A percentile compares a stretch with the other conserved stretches of the same genome.
Conservation (phyloP, 129 eudicot genomes). For the Arctium minus region DNA sequence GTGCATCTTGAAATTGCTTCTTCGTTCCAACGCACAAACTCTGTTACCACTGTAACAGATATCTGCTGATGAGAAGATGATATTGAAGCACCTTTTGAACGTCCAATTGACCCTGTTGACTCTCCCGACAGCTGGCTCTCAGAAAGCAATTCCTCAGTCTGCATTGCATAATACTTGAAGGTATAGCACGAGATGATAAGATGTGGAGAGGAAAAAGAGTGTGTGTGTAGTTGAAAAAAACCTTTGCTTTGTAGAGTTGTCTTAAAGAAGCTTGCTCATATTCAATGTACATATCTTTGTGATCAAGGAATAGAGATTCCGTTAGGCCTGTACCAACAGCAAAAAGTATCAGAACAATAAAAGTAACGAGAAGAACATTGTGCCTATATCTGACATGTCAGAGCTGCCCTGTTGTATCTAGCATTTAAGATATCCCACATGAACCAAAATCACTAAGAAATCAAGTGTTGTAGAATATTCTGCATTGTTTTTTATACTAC, state of each 20-base stretch:
- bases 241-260: constrained; percentile 96
- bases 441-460: background rate
- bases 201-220: background rate
- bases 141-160: constrained; percentile 91
- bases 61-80: constrained; percentile 86
- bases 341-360: constrained; percentile 15
- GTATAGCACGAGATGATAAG: background rate
- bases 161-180: constrained; percentile 25
- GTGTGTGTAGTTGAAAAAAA: background rate
- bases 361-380: constrained; percentile 1
- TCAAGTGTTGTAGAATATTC: background rate
- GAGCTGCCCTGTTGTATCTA: constrained; percentile 1
- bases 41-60: constrained; percentile 97
- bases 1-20: constrained; percentile 92
- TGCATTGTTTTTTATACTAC: background rate
- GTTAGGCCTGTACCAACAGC: constrained; percentile 64
- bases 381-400: background rate
- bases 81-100: constrained; percentile 88
- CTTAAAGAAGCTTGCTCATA: constrained; percentile 89
- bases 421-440: background rate
- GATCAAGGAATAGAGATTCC: constrained; percentile 85
- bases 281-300: constrained; percentile 87
- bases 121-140: constrained; percentile 79
- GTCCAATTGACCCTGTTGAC: constrained; percentile 83
- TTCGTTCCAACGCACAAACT: constrained; percentile 99